Percentiles rank a stretch among this genome's conserved stretches.
Evolutionary conservation across 768 basidiomycete genomes (phyloP).

Genomic region (Lactarius psammicola): DNA sequence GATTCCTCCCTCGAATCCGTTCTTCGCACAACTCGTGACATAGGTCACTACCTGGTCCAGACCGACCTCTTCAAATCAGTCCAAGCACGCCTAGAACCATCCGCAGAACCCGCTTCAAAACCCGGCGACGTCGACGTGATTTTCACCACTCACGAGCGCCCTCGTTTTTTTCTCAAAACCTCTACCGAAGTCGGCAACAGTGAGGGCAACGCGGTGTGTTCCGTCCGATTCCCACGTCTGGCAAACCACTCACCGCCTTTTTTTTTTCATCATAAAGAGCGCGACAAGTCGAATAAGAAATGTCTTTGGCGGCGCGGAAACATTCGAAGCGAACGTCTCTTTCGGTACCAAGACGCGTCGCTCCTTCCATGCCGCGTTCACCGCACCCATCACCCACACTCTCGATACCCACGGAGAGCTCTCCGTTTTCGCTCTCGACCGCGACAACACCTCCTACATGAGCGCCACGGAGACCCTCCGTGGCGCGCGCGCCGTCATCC

Average conservation of each 20-base stretch:
- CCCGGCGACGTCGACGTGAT: conserved; percentile 75
- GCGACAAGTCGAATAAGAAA: conserved; percentile 81
- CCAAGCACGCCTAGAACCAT: conserved; percentile 59
- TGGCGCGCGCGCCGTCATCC: conserved; percentile 65
- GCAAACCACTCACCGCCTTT: conserved; percentile 23
- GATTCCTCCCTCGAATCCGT: conserved; percentile 57
- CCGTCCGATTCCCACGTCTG: not conserved
- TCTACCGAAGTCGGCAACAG: conserved; percentile 91
- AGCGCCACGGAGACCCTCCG: conserved; percentile 64
- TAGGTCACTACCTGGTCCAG: conserved; percentile 63
- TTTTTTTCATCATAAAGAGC: conserved; percentile 45
- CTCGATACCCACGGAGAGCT: conserved; percentile 72
- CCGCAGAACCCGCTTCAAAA: conserved; percentile 51
- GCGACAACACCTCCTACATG: conserved; percentile 78
- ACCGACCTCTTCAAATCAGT: conserved; percentile 78
- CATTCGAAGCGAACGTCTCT: conserved; percentile 76
- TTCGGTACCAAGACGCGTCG: conserved; percentile 85
- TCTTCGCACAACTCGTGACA: conserved; percentile 63
- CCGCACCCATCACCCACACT: conserved; percentile 56
- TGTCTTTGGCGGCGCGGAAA: conserved; percentile 89
- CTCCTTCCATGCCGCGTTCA: conserved; percentile 70
- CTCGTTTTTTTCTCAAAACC: conserved; percentile 73
- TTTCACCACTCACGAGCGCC: conserved; percentile 72
- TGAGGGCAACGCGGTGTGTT: conserved; percentile 87
- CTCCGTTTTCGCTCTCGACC: conserved; percentile 67